A percentile compares a stretch with the other conserved stretches of the same genome.
Conservation (phyloP, 495 filamentous ascomycete genomes). For the Penicillium goetzii region DNA sequence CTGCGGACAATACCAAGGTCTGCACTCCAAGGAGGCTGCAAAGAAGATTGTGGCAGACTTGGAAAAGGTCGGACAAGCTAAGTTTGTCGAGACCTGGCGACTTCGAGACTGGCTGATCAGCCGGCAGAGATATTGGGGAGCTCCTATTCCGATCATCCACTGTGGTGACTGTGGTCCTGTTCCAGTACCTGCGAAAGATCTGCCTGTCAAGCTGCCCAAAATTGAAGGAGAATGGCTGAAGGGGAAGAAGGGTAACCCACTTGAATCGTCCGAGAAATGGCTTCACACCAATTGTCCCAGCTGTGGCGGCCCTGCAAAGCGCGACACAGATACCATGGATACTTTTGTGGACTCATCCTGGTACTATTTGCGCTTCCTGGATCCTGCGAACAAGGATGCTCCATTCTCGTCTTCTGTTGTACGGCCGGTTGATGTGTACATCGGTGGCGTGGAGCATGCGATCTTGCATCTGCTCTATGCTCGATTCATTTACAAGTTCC, state of each 20-base stretch:
- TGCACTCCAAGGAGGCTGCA: conserved; percentile 64
- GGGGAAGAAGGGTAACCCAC: conserved; percentile 74
- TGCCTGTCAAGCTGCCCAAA: conserved; percentile 77
- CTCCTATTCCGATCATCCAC: conserved; percentile 88
- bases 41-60: conserved; percentile 64
- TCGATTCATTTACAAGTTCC: conserved; percentile 87
- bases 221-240: conserved; percentile 68
- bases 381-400: conserved; percentile 62
- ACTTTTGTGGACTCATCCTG: conserved; percentile 94
- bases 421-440: conserved; percentile 80
- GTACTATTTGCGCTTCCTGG: conserved; percentile 84
- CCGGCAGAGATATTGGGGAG: conserved; percentile 87
- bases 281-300: conserved; percentile 74
- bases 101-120: conserved; percentile 88
- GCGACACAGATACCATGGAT: conserved; percentile 95
- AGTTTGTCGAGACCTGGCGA: conserved; percentile 69
- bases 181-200: conserved; percentile 72
- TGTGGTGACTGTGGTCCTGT: conserved; percentile 76
- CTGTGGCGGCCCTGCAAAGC: conserved; percentile 68
- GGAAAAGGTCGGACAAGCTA: conserved; percentile 51
- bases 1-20: conserved; percentile 53
- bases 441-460: conserved; percentile 88
- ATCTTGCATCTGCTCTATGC: conserved; percentile 92
- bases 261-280: conserved; percentile 74
- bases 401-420: conserved; percentile 64